Base-by-base conservation (phyloP, 2,329 filamentous ascomycete genomes). In the Sarocladium brachiariae region DNA sequence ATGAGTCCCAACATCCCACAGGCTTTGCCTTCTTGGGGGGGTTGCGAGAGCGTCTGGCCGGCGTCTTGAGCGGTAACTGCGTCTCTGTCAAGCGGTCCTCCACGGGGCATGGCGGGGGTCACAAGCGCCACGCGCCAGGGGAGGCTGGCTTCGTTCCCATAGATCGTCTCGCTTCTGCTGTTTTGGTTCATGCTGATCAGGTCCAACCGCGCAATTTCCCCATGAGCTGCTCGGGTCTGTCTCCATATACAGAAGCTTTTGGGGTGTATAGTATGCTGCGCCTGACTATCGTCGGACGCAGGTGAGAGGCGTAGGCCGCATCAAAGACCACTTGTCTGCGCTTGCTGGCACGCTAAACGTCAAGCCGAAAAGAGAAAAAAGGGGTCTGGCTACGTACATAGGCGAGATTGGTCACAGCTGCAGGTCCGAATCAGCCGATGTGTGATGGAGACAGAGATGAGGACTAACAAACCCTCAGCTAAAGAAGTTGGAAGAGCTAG, bases 361-460 rank as follows among this genome's bases (percentile, higher is more conserved):
- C 39, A n/a, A n/a, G n/a, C n/a, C n/a, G n/a, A n/a, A n/a, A n/a
- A n/a, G n/a, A n/a, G n/a, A 8, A 5, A 25, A 25, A 45, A 41
- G n/a, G 43, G 24, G 24, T 21, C 16, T 25, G 25, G 25, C 21
- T 47, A 9, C 19, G n/a, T n/a, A n/a, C n/a, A 7, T 33, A 47
- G 43, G 43, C 43, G 43, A 47, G 33, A 47, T 47, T 47, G 24
- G 14, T 25, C 25, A 13, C 13, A 31, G 43, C 43, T 47, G 43
- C 43, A 47, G 43, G 43, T 31, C 43, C 43, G 25, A 47, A 47
- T 47, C 43, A 47, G 43, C 43, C 43, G 43, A 16, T n/a, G n/a
- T 47, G 43, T 47, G 43, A 47, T 16, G 24, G n/a, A n/a, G n/a
- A n/a, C n/a, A 47, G 27, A 30, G 27, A 30, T 30, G 27, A 30